Evolutionary conservation across 192 early-diverging fungal species (phyloP), one percentile per base, ranked within the genome.

Genomic region (Diversispora epigaea): DNA sequence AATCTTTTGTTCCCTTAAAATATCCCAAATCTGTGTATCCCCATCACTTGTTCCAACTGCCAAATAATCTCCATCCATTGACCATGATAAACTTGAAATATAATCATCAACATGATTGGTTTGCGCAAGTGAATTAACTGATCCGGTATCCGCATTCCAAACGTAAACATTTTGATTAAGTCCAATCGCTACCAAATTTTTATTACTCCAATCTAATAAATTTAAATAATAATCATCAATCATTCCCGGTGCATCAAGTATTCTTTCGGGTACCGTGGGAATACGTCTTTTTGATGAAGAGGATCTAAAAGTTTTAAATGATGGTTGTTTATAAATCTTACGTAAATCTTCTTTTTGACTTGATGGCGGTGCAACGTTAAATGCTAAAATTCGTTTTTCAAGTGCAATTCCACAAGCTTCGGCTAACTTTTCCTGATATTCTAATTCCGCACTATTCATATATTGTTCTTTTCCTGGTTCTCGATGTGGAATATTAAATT

Each of bases 201-300:
- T 81, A 14, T 78, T 64, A 9, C 89, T 93, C 97, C 97, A 99
- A 80, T 97, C 96, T 11, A 99, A 83, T 39, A 98, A 71, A 68
- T 97, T 99, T 21, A 97, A 83, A 79, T 99, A 99, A 78, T 94
- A 99, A 80, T 99, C 96, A 72, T 99, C 96, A 21, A 85, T 75
- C 68, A 98, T 76, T 0, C 89, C 90, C 3, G 95, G 95, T 2
- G 96, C 95, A 84, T 98, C 97, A 41, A 98, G 83, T 4, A 97
- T 83, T 46, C 88, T 88, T 73, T 93, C 93, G 0, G 97, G 94
- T 14, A 86, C 86, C 12, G 86, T 90, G n/a, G 89, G 80, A 41
- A 98, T 94, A 41, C 90, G 87, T 40, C 96, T 82, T 50, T 87
- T 86, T 45, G 71, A 78, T 69, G 63, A 68, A 77, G 74, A 69